Percentiles rank a stretch among this genome's conserved stretches.
Evolutionary conservation across 2,329 filamentous ascomycete genomes (phyloP).

Genomic region (Clonostachys solani): DNA sequence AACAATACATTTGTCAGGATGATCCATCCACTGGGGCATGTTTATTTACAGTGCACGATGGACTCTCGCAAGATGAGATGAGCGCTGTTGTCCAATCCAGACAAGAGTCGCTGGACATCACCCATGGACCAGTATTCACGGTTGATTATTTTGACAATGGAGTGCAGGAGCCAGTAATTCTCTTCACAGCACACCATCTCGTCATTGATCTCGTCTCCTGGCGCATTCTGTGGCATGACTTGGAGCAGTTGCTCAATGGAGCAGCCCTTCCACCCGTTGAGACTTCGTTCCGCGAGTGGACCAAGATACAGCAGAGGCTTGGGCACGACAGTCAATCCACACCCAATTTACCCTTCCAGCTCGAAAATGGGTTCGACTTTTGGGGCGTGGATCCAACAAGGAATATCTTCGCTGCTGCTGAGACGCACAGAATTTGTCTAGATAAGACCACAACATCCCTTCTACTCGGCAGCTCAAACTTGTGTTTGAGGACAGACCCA

Average conservation of each 20-base stretch:
- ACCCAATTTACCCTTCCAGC: neutral
- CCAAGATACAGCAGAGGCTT: neutral
- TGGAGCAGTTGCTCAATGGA: slow-evolving; percentile 26
- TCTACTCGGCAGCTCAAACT: slow-evolving; percentile 12
- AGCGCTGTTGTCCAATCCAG: neutral
- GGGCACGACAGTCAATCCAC: neutral
- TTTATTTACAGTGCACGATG: slow-evolving; percentile 1
- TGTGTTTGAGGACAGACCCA: slow-evolving; percentile 19
- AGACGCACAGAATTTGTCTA: slow-evolving; percentile 5
- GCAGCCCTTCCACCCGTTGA: slow-evolving; percentile 37
- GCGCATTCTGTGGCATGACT: slow-evolving; percentile 35
- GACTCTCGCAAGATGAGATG: slow-evolving; percentile 29
- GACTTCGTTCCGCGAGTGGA: slow-evolving; percentile 33
- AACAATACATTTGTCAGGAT: slow-evolving; percentile 4
- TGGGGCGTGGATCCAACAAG: slow-evolving; percentile 19
- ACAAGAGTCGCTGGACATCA: slow-evolving; percentile 2
- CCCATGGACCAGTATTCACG: slow-evolving; percentile 7
- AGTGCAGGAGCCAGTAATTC: slow-evolving; percentile 4
- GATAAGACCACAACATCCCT: slow-evolving; percentile 9
- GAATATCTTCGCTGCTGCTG: neutral
- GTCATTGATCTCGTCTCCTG: slow-evolving; percentile 40
- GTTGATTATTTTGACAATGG: slow-evolving; percentile 17
- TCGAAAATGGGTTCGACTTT: neutral
- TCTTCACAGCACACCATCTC: slow-evolving; percentile 31
- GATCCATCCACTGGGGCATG: neutral